Evolutionary conservation across 2,329 filamentous ascomycete species (phyloP), one percentile per base, ranked within the genome.

Genomic region (Macrophomina tecta): DNA sequence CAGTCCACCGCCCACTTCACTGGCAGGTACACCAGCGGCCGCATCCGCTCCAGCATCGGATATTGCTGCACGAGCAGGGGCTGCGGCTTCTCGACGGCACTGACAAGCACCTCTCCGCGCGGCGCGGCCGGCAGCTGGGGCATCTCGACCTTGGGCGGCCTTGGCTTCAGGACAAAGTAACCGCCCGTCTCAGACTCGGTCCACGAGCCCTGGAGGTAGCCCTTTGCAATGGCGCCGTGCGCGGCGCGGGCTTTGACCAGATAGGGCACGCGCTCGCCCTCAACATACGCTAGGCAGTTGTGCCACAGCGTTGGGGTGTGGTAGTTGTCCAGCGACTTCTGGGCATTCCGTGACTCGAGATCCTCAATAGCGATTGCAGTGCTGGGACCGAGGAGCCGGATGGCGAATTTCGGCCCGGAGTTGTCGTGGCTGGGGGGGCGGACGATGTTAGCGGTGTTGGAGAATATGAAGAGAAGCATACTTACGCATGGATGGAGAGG

Each of bases 401-500:
- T 76, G n/a, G 77, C 80, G 58, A 81, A 81, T 42, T 82, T 82
- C 2, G 80, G 80, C 0, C 80, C 79, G 5, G 74, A 70, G 64
- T 81, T 82, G 61, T 76, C 73, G 67, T 81, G 81, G 66, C 65
- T 67, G 51, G 18, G 18, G 18, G 16, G 36, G 3, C 14, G 5
- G 7, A 1, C 14, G 16, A 28, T 12, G 4, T 61, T 5, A 48
- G 40, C 3, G 6, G 9, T 32, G 48, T 30, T 51, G 18, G 3
- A 51, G 6, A 30, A 51, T 11, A 14, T 32, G 9, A 18, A 9
- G 48, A 11, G 12, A 23, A 8, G 48, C n/a, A 4, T 5, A 67
- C 65, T 64, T 67, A 62, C 55, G 81, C 81, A 66, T 84, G 82
- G 56, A 84, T 84, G 0, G 81, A 83, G 0, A 84, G 75, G n/a